Base-by-base conservation (phyloP, 768 basidiomycete genomes). In the Suillus occidentalis region DNA sequence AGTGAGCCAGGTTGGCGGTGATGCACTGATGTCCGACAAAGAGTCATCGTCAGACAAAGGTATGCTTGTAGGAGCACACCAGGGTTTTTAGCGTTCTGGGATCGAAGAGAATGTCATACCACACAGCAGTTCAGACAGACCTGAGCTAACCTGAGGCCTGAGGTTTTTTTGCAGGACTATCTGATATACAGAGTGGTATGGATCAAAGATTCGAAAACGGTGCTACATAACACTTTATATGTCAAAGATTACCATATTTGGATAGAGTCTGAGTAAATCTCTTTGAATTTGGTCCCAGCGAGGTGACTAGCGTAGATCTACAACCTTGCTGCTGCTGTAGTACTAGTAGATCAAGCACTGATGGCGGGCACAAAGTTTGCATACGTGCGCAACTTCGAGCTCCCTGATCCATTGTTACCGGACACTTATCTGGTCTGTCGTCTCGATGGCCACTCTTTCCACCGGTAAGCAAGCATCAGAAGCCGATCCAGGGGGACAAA, bases 321-420 rank as follows among this genome's bases (percentile, higher is more conserved):
- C 18, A 45, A n/a, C 9, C 9, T 45, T 45, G 16, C 34, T 36
- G 4, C 34, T 36, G 8, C 34, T 7, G n/a, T n/a, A n/a, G n/a
- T n/a, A 36, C 6, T 36, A 47, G 52, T 31, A 53, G 52, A 53
- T 53, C 49, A 49, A 50, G 49, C 25, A 52, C 50, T 31, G 40
- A 98, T 99, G 97, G 95, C 97, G 16, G 92, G 91, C 70, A 90
- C 93, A n/a, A 90, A 87, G 72, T 99, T 88, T 71, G 90, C 91
- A 49, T 97, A 99, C 77, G 97, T 99, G 14, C 86, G 88, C 69
- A 84, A 84, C 42, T 99, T 91, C 74, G 97, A 99, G 76, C 85
- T 94, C 0, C 91, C 94, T 7, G 97, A 99, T 72, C 82, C 87
- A 0, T 80, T 99, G 3, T 79, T 99, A 0, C 96, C 91, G 0